A percentile compares a stretch with the other conserved stretches of the same genome.
These are phyloP conservation scores for Caryocar brasiliense DNA, from an alignment of 441 rosid species.

Conservation along the genomic window DNA sequence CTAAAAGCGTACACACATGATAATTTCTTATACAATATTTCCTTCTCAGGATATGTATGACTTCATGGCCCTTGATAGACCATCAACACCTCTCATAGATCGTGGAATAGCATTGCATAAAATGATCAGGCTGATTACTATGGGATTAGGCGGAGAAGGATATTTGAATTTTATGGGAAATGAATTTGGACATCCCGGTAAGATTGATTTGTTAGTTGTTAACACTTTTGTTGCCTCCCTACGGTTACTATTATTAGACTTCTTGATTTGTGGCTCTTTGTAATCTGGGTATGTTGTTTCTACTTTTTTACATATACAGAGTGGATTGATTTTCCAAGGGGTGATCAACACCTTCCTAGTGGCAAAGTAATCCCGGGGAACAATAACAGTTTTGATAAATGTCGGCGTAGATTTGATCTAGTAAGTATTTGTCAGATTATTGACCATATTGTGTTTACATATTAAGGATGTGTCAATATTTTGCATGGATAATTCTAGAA, in stretches of 20 bases:
- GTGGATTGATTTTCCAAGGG: conserved; percentile 98
- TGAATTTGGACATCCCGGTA: conserved; percentile 99
- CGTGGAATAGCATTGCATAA: conserved; percentile 97
- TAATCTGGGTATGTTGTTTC: conserved; percentile 1
- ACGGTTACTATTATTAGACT: not conserved
- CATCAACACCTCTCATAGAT: conserved; percentile 74
- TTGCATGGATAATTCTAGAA: too few species aligned
- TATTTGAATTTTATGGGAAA: conserved; percentile 98
- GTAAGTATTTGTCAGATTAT: conserved; percentile 33
- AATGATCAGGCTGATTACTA: conserved; percentile 90
- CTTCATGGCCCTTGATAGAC: conserved; percentile 85
- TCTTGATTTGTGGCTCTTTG: not conserved
- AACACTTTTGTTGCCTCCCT: not conserved
- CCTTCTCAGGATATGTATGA: conserved; percentile 88
- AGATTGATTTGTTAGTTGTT: conserved; percentile 7
- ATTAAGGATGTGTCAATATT: too few species aligned
- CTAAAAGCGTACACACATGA: too few species aligned
- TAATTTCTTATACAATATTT: conserved; percentile 8
- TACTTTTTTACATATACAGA: conserved; percentile 36
- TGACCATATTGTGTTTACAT: not conserved
- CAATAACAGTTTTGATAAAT: conserved; percentile 75
- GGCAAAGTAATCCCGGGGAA: conserved; percentile 66
- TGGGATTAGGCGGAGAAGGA: conserved; percentile 98
- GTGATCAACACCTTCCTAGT: conserved; percentile 62
- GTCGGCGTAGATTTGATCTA: conserved; percentile 90